Base-by-base conservation (phyloP, 495 filamentous ascomycete species). In the Penicillium bialowiezense region DNA sequence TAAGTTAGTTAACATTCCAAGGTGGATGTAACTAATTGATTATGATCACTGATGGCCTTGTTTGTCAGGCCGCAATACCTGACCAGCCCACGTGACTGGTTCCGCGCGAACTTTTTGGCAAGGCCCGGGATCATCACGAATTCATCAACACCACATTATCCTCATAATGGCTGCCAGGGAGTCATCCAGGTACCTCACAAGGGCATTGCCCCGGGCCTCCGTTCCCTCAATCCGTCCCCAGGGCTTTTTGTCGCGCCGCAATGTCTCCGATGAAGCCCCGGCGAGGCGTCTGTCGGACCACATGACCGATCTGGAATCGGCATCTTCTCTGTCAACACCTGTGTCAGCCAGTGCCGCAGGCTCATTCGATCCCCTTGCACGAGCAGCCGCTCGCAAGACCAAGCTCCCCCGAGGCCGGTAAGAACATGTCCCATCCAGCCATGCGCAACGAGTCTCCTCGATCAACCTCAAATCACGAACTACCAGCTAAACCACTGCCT, bases 371-470 rank as follows among this genome's bases (percentile, higher is more conserved):
- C 86, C 86, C 0, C 62, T 82, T 44, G 74, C 72, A 51, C 71
- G 64, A 55, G 73, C 73, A 31, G 73, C 70, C 53, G 62, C 59
- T 34, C 73, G 82, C 44, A 78, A 71, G 55, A 73, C 51, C n/a
- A 70, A 82, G 60, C 71, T 89, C 12, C 85, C 86, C 39, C 74
- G 78, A 23, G 85, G 82, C 79, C 81, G 86, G 86, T 89, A 77
- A 43, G 19, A 41, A 14, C 12, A 19, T 7, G 14, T 14, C 48
- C 36, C 17, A 35, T 42, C 33, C 23, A 15, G 20, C 15, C 43
- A 38, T 46, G 48, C 37, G 44, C 53, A 36, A 24, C n/a, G n/a
- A n/a, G n/a, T n/a, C n/a, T n/a, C n/a, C n/a, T n/a, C n/a, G n/a
- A n/a, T n/a, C n/a, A n/a, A n/a, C n/a, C n/a, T n/a, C 21, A 18